Percentiles rank a stretch among this genome's conserved stretches.
These are phyloP conservation scores for Schizopora paradoxa DNA, from an alignment of 1,284 basidiomycete species.

Conservation along the genomic window DNA sequence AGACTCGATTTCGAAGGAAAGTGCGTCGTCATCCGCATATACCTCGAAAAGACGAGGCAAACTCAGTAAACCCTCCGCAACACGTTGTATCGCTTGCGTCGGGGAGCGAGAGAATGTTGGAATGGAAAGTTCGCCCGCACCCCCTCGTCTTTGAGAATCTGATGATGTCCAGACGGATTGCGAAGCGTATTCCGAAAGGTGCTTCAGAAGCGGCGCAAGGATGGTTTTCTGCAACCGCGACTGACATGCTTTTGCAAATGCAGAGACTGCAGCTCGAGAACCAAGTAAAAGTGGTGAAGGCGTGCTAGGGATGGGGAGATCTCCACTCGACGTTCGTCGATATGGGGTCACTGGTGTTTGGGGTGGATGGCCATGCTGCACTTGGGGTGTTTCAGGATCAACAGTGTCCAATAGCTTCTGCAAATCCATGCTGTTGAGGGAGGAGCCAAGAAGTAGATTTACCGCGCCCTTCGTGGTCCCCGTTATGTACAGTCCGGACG, in stretches of 20 bases:
- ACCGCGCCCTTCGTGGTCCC: constrained; percentile 66
- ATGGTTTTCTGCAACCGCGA: constrained; percentile 76
- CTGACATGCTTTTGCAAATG: constrained; percentile 74
- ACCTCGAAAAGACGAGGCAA: constrained; percentile 92
- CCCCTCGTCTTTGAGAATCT: constrained; percentile 40
- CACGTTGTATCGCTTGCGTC: constrained; percentile 80
- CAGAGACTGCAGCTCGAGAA: constrained; percentile 54
- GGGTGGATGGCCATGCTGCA: background rate
- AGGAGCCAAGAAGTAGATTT: constrained; percentile 71
- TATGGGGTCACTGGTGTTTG: constrained; percentile 21
- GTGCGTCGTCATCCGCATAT: constrained; percentile 86
- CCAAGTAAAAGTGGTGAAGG: constrained; percentile 46
- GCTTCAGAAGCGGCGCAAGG: constrained; percentile 75
- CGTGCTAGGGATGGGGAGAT: constrained; percentile 23
- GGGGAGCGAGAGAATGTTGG: constrained; percentile 93
- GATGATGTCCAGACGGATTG: constrained; percentile 63
- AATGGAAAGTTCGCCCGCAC: constrained; percentile 66
- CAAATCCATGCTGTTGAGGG: constrained; percentile 76
- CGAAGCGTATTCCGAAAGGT: constrained; percentile 69
- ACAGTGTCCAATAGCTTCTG: constrained; percentile 55
- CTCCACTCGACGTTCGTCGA: constrained; percentile 25
- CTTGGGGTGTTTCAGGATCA: constrained; percentile 36
- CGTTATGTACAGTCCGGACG: constrained; percentile 48
- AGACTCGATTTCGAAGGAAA: constrained; percentile 84
- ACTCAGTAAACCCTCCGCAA: constrained; percentile 91